A percentile compares a stretch with the other conserved stretches of the same genome.
Conservation (phyloP, 2,329 filamentous ascomycete genomes). For the Cryoendolithus antarcticus region DNA sequence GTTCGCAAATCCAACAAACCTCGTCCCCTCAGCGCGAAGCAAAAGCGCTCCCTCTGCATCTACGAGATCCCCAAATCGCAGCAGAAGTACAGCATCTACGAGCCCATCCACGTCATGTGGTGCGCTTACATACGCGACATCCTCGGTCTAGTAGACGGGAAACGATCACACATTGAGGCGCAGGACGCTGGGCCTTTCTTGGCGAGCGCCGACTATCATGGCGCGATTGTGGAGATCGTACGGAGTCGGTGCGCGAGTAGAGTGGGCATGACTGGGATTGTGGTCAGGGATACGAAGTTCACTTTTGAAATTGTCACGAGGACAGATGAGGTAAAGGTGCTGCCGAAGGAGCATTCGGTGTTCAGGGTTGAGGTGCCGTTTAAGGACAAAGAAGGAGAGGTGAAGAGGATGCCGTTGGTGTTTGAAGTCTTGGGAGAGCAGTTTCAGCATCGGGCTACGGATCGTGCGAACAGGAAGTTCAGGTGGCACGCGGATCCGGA, state of each 20-base stretch:
- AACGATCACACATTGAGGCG: slow-evolving; percentile 40
- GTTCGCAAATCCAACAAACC: slow-evolving; percentile 37
- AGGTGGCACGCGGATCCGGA: slow-evolving; percentile 69
- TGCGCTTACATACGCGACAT: slow-evolving; percentile 73
- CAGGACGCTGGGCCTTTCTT: slow-evolving; percentile 58
- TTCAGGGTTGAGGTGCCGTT: slow-evolving; percentile 64
- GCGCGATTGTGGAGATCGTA: slow-evolving; percentile 70
- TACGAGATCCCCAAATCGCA: slow-evolving; percentile 61
- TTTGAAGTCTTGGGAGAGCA: slow-evolving; percentile 85
- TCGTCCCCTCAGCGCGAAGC: slow-evolving; percentile 62
- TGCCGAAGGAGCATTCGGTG: slow-evolving; percentile 83
- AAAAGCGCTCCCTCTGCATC: slow-evolving; percentile 61
- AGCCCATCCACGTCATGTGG: slow-evolving; percentile 70
- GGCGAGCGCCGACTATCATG: slow-evolving; percentile 80
- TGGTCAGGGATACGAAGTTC: slow-evolving; percentile 77
- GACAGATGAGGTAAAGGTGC: slow-evolving; percentile 56
- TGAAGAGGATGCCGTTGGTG: slow-evolving; percentile 40
- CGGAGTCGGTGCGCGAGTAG: slow-evolving; percentile 67
- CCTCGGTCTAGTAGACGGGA: slow-evolving; percentile 40
- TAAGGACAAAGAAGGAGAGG: slow-evolving; percentile 13
- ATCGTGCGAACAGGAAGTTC: slow-evolving; percentile 84
- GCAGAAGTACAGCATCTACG: slow-evolving; percentile 63
- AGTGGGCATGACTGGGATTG: slow-evolving; percentile 74
- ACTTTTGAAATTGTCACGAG: slow-evolving; percentile 73
- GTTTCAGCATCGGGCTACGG: slow-evolving; percentile 69